These are phyloP conservation scores for Streptanthus diversifolius DNA, from an alignment of 345 rosid genomes.

Conservation along the genomic window DNA sequence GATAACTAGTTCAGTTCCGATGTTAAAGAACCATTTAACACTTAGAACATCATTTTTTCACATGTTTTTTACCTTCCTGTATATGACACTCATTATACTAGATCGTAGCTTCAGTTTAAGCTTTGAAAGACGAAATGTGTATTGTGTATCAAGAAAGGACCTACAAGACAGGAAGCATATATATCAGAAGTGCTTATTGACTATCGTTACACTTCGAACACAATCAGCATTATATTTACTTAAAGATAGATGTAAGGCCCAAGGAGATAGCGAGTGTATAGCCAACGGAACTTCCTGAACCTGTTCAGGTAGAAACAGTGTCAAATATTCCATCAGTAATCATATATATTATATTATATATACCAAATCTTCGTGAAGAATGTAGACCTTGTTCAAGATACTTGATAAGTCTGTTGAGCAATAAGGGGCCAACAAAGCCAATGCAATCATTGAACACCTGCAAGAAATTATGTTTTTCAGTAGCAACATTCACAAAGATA, in stretches of 20 bases:
- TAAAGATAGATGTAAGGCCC: slow-evolving; percentile 64
- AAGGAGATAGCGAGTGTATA: slow-evolving; percentile 63
- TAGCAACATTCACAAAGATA: background rate
- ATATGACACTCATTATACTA: slow-evolving; percentile 79
- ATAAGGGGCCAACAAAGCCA: slow-evolving; percentile 79
- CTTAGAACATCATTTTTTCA: background rate
- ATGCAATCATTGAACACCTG: slow-evolving; percentile 81
- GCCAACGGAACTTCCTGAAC: slow-evolving; percentile 59
- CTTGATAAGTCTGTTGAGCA: slow-evolving; percentile 75
- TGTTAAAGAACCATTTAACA: background rate
- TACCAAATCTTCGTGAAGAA: background rate
- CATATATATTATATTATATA: background rate
- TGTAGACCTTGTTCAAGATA: slow-evolving; percentile 74
- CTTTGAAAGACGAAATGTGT: slow-evolving; percentile 64
- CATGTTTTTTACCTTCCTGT: slow-evolving; percentile 55
- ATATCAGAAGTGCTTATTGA: slow-evolving; percentile 3
- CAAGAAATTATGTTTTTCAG: background rate
- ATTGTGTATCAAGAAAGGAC: slow-evolving; percentile 87
- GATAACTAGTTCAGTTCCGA: background rate
- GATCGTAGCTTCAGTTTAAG: slow-evolving; percentile 78
- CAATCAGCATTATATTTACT: slow-evolving; percentile 43
- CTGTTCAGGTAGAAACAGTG: slow-evolving; percentile 35
- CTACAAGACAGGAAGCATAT: slow-evolving; percentile 44
- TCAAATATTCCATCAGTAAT: background rate
- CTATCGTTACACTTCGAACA: background rate